Evolutionary conservation across 2,329 filamentous ascomycete genomes (phyloP), one percentile per base, ranked within the genome.

Genomic region (Pseudogymnoascus sp.): DNA sequence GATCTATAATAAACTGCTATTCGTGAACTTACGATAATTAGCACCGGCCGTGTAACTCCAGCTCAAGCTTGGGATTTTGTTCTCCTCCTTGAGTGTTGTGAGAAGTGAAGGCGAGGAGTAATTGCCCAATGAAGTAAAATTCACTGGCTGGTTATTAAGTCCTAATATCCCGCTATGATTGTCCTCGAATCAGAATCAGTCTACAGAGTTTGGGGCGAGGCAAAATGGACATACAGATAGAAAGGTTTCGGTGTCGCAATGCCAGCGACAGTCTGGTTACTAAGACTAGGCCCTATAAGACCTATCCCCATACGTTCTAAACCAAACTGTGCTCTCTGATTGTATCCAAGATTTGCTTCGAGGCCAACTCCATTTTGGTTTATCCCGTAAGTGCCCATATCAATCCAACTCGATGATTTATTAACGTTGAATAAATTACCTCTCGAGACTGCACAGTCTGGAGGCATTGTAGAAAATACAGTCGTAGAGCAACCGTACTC

Each of bases 41-140:
- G 73, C 74, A 2, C 75, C 75, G 5, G 76, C 75, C 5, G 75
- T 77, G 62, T 77, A 77, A 58, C 74, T 75, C 72, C 75, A 78
- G 58, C 74, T 76, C 11, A 76, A 64, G 61, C 74, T 76, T 6
- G 75, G 75, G 26, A 76, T 77, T 15, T 68, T 60, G 4, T 70
- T 68, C 33, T 74, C 66, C 17, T 72, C 66, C 63, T 75, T 77
- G 5, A 77, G 66, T 0, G 69, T 71, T 5, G 71, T 71, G 47
- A 77, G 64, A 37, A 75, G 75, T 9, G 74, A 74, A 5, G 70
- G 67, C 6, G 71, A 63, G 8, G 74, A 71, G 62, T 61, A 69
- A 61, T 76, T 76, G 3, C 73, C 72, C 15, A 76, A 57, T 5
- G 69, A 67, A n/a, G 61, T 71, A 61, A 72, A 74, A 65, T 76